Evolutionary conservation across 2,329 filamentous ascomycete species (phyloP).

Genomic region (Colletotrichum sp.): DNA sequence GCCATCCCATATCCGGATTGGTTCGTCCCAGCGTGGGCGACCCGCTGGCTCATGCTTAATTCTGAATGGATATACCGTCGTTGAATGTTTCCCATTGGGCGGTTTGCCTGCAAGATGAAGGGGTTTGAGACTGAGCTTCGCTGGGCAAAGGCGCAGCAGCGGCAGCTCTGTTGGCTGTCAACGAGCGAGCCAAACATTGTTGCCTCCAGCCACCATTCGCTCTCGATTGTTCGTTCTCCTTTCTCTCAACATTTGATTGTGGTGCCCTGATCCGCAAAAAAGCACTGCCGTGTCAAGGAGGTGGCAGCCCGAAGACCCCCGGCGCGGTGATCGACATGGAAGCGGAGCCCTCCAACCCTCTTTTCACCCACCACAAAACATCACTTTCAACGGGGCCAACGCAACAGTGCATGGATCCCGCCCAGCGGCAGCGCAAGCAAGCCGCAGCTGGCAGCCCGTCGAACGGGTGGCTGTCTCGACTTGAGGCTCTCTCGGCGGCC

Average conservation of each 20-base stretch:
- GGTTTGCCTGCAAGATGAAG: neutral
- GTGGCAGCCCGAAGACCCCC: neutral
- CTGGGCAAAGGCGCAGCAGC: neutral
- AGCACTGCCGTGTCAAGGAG: conserved; percentile 11
- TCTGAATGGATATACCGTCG: neutral
- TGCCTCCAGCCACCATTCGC: conserved; percentile 3
- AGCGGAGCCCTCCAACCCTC: neutral
- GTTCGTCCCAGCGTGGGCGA: neutral
- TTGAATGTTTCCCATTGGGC: neutral
- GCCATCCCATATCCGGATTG: neutral
- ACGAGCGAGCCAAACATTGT: neutral
- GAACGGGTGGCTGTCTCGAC: neutral
- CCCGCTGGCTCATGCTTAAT: conserved; percentile 8
- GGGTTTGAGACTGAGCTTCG: neutral
- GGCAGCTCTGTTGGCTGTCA: neutral
- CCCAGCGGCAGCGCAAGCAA: neutral
- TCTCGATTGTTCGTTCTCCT: neutral
- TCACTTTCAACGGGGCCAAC: neutral
- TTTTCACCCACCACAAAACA: neutral
- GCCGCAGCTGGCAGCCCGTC: neutral
- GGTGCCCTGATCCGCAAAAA: neutral
- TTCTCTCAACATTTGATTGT: neutral
- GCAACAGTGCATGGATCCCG: neutral
- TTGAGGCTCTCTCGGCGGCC: neutral
- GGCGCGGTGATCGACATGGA: neutral